phyloP scores from a whole-genome alignment of 2,329 filamentous ascomycete genomes.

The Graphiopsis chlorocephala region DNA sequence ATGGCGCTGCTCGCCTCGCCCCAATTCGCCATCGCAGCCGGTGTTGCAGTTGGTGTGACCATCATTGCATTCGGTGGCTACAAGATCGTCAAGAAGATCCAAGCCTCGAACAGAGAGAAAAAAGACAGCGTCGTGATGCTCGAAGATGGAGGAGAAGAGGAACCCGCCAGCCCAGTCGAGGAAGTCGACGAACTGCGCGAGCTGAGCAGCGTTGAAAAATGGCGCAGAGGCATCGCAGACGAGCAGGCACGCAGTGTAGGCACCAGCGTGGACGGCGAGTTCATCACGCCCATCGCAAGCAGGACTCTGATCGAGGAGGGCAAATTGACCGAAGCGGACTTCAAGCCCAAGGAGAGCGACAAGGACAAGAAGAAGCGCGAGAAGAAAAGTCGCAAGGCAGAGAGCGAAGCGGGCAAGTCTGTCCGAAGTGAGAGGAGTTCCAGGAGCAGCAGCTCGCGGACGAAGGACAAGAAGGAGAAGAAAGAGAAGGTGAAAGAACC shows the following conservation, averaged over 20 bases:
- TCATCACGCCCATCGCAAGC: constrained; percentile 59
- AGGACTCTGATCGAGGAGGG: constrained; percentile 45
- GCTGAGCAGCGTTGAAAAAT: constrained; percentile 57
- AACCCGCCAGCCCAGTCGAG: constrained; percentile 23
- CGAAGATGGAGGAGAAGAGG: constrained; percentile 20
- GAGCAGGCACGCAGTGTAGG: constrained; percentile 52
- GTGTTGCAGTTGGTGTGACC: constrained; percentile 86
- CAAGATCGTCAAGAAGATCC: constrained; percentile 92
- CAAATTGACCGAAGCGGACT: constrained; percentile 45
- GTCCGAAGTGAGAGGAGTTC: constrained; percentile 12
- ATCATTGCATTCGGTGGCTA: constrained; percentile 94
- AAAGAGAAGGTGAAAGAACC: constrained; percentile 40
- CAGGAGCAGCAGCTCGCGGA: constrained; percentile 19
- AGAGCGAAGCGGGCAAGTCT: constrained; percentile 16
- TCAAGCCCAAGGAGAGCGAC: constrained; percentile 40
- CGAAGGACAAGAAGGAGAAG: constrained; percentile 31
- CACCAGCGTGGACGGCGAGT: constrained; percentile 64
- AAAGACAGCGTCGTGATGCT: constrained; percentile 20
- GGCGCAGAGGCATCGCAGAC: constrained; percentile 63
- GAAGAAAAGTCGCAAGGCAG: constrained; percentile 21
- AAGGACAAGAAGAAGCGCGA: constrained; percentile 24
- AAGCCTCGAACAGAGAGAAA: constrained; percentile 41
- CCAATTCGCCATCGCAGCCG: constrained; percentile 90
- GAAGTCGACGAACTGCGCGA: constrained; percentile 58
- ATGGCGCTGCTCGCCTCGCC: constrained; percentile 84